Base-by-base conservation (phyloP, 2,329 filamentous ascomycete genomes). In the Davidsoniella virescens region DNA sequence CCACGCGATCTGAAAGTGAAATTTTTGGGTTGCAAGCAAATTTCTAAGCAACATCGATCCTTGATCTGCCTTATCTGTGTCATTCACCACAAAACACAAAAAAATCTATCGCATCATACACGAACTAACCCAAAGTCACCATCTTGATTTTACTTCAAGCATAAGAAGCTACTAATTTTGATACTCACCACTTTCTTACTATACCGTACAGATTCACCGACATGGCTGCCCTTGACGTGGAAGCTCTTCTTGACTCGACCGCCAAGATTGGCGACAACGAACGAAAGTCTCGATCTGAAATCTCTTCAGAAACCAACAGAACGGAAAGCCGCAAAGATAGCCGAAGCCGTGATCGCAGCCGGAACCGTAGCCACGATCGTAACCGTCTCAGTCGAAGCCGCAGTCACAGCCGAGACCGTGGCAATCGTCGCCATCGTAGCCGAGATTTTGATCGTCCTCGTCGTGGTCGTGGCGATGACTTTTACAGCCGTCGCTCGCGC, bases 241-340 rank as follows among this genome's bases (percentile, higher is more conserved):
- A 95, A 72, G 86, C 87, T 57, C 76, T 95, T 56, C 79, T 95
- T 58, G 87, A 94, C 66, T 85, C 84, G 47, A 86, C 84, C 55
- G 85, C 84, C 48, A 80, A 79, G 62, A 71, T 72, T 57, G 29
- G 29, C 29, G 67, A 70, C 54, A 67, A 69, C 49, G 68, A 73
- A 49, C 38, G 40, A 40, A 69, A 70, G 59, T 29, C 39, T 25
- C 69, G 70, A 54, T 61, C 59, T 54, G 67, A 67, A 58, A 58
- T 64, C 55, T 62, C 69, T 57, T 74, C 78, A 56, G 68, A 71
- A 56, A 76, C 79, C 59, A 71, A 74, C 51, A 70, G 73, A 56
- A 78, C 70, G 56, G 66, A 68, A 55, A 75, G 76, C 51, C 67
- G 70, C 46, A 52, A 53, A 60, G 56, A 55, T 45, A 61, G 60